Percentiles rank a stretch among this genome's conserved stretches.
Evolutionary conservation across 2,329 filamentous ascomycete genomes (phyloP).

Genomic region (Eurotiales sp.): DNA sequence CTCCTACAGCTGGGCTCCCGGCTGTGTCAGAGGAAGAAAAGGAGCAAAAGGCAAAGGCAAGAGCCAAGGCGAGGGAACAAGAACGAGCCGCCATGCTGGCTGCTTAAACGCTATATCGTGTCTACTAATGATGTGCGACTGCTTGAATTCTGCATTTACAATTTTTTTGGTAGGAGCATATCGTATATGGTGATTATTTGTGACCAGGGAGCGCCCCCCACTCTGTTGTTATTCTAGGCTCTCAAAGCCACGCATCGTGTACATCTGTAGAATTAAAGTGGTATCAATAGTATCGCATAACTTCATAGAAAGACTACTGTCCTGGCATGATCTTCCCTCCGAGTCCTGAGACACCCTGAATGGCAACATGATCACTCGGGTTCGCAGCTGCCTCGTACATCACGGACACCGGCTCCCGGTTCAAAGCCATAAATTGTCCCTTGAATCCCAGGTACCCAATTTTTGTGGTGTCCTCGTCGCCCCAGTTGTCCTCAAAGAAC

Average conservation of each 20-base stretch:
- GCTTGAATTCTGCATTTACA: no score
- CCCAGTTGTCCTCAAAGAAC: conserved; percentile 93
- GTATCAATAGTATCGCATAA: not conserved
- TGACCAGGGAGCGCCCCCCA: no score
- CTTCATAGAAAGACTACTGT: conserved; percentile 26
- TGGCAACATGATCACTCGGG: conserved; percentile 70
- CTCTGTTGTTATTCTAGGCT: not conserved
- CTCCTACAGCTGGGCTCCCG: conserved; percentile 32
- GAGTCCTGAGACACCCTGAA: conserved; percentile 40
- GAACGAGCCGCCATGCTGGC: conserved; percentile 26
- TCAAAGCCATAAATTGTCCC: conserved; percentile 87
- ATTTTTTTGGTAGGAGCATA: no score
- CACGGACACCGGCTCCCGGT: conserved; percentile 76
- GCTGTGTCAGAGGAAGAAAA: conserved; percentile 26
- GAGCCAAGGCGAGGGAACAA: conserved; percentile 28
- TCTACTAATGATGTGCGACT: no score
- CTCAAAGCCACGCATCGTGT: not conserved
- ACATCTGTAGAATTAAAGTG: not conserved
- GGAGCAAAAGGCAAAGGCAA: conserved; percentile 28
- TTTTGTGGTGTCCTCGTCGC: conserved; percentile 73
- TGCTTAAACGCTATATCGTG: no score
- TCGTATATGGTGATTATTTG: no score
- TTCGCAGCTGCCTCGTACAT: conserved; percentile 93
- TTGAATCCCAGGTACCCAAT: conserved; percentile 87
- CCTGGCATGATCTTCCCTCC: conserved; percentile 40